Base-by-base conservation (phyloP, 2,329 filamentous ascomycete species). In the Trichoderma aggressivum region DNA sequence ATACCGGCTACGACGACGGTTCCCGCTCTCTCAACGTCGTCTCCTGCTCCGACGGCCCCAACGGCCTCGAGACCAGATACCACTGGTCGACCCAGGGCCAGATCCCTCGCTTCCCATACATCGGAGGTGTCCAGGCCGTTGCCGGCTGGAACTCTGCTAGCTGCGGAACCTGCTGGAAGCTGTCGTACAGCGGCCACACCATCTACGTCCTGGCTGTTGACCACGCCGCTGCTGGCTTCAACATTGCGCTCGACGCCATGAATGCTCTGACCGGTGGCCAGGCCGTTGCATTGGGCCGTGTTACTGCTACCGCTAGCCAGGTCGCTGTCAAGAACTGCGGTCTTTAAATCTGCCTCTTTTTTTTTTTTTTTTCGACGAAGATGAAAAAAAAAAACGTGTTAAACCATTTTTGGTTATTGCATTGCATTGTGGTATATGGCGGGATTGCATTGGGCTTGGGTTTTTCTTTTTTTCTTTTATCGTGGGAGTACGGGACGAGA, bases 1-100 rank as follows among this genome's bases (percentile, higher is more conserved):
- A 94, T 82, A 81, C 83, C 24, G 89, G 86, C 78, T 96, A 93
- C 82, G 92, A 94, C 78, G 82, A 90, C 73, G 79, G 79, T 59
- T 74, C 75, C 72, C 86, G 89, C 71, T 84, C 87, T 58, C 79
- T 94, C 69, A 84, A 81, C 39, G 79, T 77, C 6, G 85, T 94
- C 58, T 79, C 89, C 73, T 94, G 91, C 86, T 91, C 88, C 36
- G 88, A 93, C 77, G 91, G 91, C 69, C 60, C 73, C 73, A 90
- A 92, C 80, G 91, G 91, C 71, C 85, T 93, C 73, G 87, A 88
- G 73, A 89, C 86, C 75, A 86, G 84, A 76, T 88, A 88, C 81
- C 84, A 84, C 75, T 92, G 87, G 87, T 77, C 81, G 66, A 88
- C 81, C 1, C 87, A 89, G 80, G 84, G 84, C 67, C 76, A 84